phyloP scores from a whole-genome alignment of 495 filamentous ascomycete species.

The Hypoxylon lienhwacheense region DNA sequence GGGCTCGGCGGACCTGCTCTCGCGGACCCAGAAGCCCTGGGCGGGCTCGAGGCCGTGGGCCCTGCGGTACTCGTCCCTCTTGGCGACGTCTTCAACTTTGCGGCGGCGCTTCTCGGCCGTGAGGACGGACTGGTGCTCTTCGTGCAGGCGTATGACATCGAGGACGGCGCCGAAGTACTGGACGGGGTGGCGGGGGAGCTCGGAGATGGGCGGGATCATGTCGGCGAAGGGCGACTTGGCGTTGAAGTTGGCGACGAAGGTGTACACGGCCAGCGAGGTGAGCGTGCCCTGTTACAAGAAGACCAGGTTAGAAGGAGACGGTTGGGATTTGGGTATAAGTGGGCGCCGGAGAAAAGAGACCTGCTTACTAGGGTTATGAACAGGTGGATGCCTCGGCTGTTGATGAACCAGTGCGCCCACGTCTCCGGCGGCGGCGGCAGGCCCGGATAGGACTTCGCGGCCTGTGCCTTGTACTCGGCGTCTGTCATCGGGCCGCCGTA shows the following conservation, averaged over 20 bases:
- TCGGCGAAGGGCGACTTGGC: constrained; percentile 69
- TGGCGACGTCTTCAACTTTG: constrained; percentile 75
- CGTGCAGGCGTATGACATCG: constrained; percentile 71
- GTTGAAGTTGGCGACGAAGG: constrained; percentile 71
- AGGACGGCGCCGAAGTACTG: constrained; percentile 56
- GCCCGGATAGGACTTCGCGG: constrained; percentile 71
- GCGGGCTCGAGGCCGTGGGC: constrained; percentile 76
- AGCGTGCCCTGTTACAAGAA: constrained; percentile 76
- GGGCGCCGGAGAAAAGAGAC: too few relatives aligned
- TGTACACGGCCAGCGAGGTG: constrained; percentile 63
- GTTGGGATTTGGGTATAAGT: background rate
- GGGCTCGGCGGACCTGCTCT: constrained; percentile 4
- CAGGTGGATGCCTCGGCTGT: constrained; percentile 70
- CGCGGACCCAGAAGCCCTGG: constrained; percentile 34
- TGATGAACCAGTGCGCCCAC: constrained; percentile 74
- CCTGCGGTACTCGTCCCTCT: constrained; percentile 75
- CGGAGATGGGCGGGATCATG: constrained; percentile 65
- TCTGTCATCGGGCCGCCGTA: constrained; percentile 65
- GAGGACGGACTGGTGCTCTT: constrained; percentile 61
- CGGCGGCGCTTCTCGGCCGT: constrained; percentile 66
- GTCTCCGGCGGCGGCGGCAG: constrained; percentile 77
- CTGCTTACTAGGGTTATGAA: constrained; percentile 77
- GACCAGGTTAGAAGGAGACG: too few relatives aligned
- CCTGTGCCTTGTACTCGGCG: constrained; percentile 62
- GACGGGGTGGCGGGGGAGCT: constrained; percentile 65